Percentiles rank a stretch among this genome's conserved stretches.
These are phyloP conservation scores for Vigna unguiculata DNA, from an alignment of 306 rosid species.

Conservation along the genomic window DNA sequence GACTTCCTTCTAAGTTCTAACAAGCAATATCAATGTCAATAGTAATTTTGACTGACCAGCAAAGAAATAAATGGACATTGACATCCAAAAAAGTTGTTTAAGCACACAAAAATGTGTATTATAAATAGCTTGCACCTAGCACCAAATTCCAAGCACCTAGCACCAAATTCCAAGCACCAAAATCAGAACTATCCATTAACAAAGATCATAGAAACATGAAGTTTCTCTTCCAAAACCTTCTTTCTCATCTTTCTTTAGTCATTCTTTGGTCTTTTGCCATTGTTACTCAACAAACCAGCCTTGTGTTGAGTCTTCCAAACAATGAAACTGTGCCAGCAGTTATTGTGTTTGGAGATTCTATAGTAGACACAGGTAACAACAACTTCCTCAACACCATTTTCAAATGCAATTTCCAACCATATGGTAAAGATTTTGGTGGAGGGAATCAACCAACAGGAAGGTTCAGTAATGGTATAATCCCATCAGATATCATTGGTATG, in stretches of 20 bases:
- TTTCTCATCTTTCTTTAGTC: slow-evolving; percentile 12
- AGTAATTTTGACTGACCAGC: too few species aligned
- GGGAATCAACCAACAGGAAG: slow-evolving; percentile 66
- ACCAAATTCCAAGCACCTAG: too few species aligned
- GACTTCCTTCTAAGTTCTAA: too few species aligned
- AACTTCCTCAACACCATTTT: slow-evolving; percentile 54
- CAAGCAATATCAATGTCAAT: too few species aligned
- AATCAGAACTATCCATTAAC: too few species aligned
- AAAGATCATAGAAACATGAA: slow-evolving; percentile 24
- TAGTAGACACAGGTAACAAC: slow-evolving; percentile 79
- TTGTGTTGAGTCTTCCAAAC: slow-evolving; percentile 31
- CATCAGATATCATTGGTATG: slow-evolving; percentile 66
- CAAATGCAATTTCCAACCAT: slow-evolving; percentile 74
- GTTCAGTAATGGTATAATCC: slow-evolving; percentile 68
- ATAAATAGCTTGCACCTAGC: too few species aligned
- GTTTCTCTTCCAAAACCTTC: slow-evolving; percentile 27
- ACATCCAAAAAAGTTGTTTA: too few species aligned
- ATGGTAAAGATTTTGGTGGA: slow-evolving; percentile 65
- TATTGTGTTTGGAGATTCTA: slow-evolving; percentile 77
- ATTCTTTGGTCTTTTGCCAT: slow-evolving; percentile 29
- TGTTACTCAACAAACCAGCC: slow-evolving; percentile 16
- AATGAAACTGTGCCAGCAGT: slow-evolving; percentile 67
- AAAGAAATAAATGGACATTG: too few species aligned
- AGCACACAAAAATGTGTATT: too few species aligned
- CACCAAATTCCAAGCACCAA: too few species aligned